Evolutionary conservation across 306 rosid species (phyloP).

Genomic region (Rosa persica): DNA sequence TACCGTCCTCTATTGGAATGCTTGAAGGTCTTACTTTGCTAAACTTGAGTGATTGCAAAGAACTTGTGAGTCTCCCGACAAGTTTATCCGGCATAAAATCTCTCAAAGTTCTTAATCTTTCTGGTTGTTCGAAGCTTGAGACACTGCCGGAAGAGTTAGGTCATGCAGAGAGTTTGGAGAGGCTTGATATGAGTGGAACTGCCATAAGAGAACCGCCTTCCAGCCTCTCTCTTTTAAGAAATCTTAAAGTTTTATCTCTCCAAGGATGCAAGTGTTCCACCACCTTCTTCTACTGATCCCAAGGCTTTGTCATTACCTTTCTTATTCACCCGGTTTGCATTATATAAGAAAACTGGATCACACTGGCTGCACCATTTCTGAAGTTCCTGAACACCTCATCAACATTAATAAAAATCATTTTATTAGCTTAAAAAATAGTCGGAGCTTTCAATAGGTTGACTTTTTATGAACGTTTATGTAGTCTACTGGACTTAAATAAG

Average conservation of each 20-base stretch:
- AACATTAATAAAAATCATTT: no score
- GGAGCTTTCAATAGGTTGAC: no score
- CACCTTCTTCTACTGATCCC: not conserved
- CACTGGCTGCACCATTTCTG: not conserved
- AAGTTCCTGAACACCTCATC: no score
- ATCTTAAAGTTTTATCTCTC: not conserved
- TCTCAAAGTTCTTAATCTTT: conserved; percentile 29
- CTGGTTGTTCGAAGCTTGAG: conserved; percentile 29
- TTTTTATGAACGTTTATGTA: no score
- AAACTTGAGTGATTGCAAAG: conserved; percentile 17
- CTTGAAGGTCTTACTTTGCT: not conserved
- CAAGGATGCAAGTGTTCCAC: not conserved
- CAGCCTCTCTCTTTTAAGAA: not conserved
- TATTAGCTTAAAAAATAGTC: no score
- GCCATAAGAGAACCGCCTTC: conserved; percentile 19
- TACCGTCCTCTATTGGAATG: conserved; percentile 17
- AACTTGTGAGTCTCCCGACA: conserved; percentile 8
- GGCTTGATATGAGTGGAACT: conserved; percentile 28
- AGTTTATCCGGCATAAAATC: conserved; percentile 21
- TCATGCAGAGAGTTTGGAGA: conserved; percentile 25
- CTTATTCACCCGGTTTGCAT: not conserved
- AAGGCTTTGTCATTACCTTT: not conserved
- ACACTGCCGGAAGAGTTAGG: conserved; percentile 25
- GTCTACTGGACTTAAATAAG: no score
- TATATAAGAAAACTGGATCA: not conserved